A percentile compares a stretch with the other conserved stretches of the same genome.
These are phyloP conservation scores for Sporodiniella umbellata DNA, from an alignment of 371 early-diverging fungal species.

Conservation along the genomic window DNA sequence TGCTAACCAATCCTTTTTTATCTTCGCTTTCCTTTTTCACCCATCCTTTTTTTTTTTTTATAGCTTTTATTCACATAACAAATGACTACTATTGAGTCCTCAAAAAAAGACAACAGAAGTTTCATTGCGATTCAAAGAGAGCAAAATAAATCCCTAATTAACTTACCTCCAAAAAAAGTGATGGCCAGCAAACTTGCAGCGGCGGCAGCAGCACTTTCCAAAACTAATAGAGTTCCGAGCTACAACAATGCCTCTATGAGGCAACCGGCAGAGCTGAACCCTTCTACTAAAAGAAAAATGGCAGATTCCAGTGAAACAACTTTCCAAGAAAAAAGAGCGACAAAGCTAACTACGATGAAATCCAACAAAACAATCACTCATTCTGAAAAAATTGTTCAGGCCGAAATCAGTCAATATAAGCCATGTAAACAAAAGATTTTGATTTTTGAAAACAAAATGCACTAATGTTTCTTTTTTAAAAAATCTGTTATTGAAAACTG, in stretches of 20 bases:
- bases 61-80: neutral
- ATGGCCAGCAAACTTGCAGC: slow-evolving; percentile 24
- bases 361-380: slow-evolving; percentile 35
- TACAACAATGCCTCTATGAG: neutral
- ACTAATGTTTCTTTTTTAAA: neutral
- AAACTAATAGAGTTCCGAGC: neutral
- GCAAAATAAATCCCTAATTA: slow-evolving; percentile 17
- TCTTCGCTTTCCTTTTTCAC: too few species aligned
- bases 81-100: slow-evolving; percentile 23
- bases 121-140: slow-evolving; percentile 14
- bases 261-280: neutral
- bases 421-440: slow-evolving; percentile 35
- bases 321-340: slow-evolving; percentile 16
- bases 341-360: slow-evolving; percentile 4
- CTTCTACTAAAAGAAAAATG: slow-evolving; percentile 10
- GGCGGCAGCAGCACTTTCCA: slow-evolving; percentile 16
- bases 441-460: too few species aligned
- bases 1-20: neutral
- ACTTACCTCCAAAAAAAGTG: slow-evolving; percentile 24
- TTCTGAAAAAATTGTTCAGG: slow-evolving; percentile 48
- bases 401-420: slow-evolving; percentile 40
- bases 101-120: slow-evolving; percentile 19
- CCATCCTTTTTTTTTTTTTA: neutral
- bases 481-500: neutral
- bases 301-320: slow-evolving; percentile 7